Evolutionary conservation across 108 stramenopile genomes (phyloP).

Genomic region (Skeletonema costatum): DNA sequence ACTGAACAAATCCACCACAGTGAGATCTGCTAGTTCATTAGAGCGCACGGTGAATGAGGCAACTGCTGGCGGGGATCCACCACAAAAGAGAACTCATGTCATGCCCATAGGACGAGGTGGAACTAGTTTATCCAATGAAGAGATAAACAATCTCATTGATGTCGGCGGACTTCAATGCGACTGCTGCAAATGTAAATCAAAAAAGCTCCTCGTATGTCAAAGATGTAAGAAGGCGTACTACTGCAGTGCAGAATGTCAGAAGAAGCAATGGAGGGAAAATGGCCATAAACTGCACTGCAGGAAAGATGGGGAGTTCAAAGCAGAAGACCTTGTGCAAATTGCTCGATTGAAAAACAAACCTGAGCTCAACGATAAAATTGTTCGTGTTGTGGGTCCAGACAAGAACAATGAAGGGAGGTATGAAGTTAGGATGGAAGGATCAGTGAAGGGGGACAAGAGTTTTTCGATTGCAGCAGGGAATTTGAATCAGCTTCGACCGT

Average conservation of each 20-base stretch:
- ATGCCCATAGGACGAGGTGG: constrained; percentile 26
- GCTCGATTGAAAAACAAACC: constrained; percentile 30
- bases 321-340: constrained; percentile 22
- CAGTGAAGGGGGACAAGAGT: constrained; percentile 4
- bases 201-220: constrained; percentile 3
- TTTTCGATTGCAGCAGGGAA: constrained; percentile 17
- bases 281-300: constrained; percentile 22
- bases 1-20: no score
- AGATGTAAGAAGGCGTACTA: constrained; percentile 23
- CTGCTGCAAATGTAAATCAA: background rate
- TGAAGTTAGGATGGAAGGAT: constrained; percentile 15
- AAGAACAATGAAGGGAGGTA: constrained; percentile 10
- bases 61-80: no score
- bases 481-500: constrained; percentile 27
- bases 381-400: constrained; percentile 19
- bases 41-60: no score
- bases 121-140: constrained; percentile 1
- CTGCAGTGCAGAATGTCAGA: constrained; percentile 28
- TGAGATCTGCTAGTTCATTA: no score
- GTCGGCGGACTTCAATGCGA: constrained; percentile 17
- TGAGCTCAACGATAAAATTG: constrained; percentile 15
- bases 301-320: constrained; percentile 30
- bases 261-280: constrained; percentile 20
- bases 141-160: constrained; percentile 11
- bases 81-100: background rate